Evolutionary conservation across 441 rosid species (phyloP), one percentile per base, ranked within the genome.

Genomic region (Aleurites moluccanus): DNA sequence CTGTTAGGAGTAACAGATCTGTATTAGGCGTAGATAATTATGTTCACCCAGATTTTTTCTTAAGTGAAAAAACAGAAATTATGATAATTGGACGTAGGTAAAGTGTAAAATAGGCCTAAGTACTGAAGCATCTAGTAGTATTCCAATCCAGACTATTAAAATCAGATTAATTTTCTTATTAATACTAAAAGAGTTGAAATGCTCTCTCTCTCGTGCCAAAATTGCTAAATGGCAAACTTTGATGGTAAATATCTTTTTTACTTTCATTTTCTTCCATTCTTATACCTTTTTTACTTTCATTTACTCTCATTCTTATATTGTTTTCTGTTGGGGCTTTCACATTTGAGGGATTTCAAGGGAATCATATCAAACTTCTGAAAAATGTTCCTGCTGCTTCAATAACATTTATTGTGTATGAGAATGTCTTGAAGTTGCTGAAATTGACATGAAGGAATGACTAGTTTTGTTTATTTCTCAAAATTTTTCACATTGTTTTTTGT

Each of bases 371-470:
- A 84, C 84, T 95, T 70, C 76, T 95, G 78, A 95, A 92, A 86
- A 93, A 89, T 55, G 97, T 83, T 67, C 99, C 99, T 73, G 96
- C 99, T 45, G 84, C 99, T 67, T 93, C 99, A 49, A 82, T 95
- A 82, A 93, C 99, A 67, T 95, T 95, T 85, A 80, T 91, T 25
- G 97, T 90, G 30, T 95, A 83, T 15, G 98, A 95, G 86, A 95
- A 91, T 82, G 95, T 89, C 67, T 77, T 87, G 75, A 91, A 87
- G 67, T 82, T 91, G 75, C 83, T 95, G 60, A 87, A 79, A 84
- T 78, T 68, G 16, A 67, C 73, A 16, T 71, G 88, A 81, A 89
- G 65, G 44, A 72, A 71, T 44, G 80, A 81, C 23, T 84, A 79
- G 85, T 56, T 65, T 74, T 67, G 10, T 69, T 57, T 59, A 10